A percentile compares a stretch with the other conserved stretches of the same genome.
phyloP scores from a whole-genome alignment of 179 eudicot species.

The Beta corolliflora region DNA sequence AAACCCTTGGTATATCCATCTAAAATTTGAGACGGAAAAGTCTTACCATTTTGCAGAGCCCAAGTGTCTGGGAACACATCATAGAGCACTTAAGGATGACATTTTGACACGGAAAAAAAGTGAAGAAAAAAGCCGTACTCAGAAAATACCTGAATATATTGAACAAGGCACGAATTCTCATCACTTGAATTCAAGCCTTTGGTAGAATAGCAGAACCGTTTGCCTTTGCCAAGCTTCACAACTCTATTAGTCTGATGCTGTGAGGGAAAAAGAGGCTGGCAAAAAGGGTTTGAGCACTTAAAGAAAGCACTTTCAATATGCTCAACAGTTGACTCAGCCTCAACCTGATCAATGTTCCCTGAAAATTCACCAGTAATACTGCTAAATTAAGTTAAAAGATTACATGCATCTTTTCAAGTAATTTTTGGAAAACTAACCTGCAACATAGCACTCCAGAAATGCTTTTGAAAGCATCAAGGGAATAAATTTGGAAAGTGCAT shows the following conservation, averaged over 20 bases:
- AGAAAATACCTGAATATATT: constrained; percentile 75
- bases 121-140: not conserved
- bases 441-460: constrained; percentile 78
- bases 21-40: not conserved
- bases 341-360: constrained; percentile 81
- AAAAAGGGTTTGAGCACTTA: constrained; percentile 54
- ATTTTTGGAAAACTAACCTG: constrained; percentile 53
- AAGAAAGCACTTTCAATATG: constrained; percentile 68
- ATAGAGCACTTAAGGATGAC: not conserved
- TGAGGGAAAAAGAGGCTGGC: constrained; percentile 72
- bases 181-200: constrained; percentile 87
- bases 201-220: constrained; percentile 53
- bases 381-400: not conserved
- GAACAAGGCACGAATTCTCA: constrained; percentile 90
- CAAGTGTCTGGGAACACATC: not conserved
- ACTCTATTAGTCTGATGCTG: constrained; percentile 86
- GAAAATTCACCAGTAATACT: constrained; percentile 12
- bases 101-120: not conserved
- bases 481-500: constrained; percentile 60
- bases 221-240: constrained; percentile 68
- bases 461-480: constrained; percentile 79
- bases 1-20: not conserved
- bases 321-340: constrained; percentile 77
- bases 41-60: not conserved
- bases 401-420: not conserved